Conservation (phyloP, 495 filamentous ascomycete genomes). For the Chaetomidium leptoderma region DNA sequence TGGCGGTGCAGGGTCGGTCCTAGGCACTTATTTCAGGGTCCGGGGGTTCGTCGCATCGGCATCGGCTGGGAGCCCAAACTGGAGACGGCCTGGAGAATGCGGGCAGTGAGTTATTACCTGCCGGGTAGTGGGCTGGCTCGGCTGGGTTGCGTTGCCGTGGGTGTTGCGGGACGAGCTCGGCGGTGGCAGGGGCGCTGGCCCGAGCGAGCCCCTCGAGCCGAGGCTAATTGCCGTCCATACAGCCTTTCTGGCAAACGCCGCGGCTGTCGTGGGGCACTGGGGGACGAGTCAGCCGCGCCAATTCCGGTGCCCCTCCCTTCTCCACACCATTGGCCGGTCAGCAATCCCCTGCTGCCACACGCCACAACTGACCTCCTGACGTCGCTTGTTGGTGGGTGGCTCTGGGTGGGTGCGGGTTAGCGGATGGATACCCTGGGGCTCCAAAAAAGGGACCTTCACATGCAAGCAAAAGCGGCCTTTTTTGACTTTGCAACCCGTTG, state of each 20-base stretch:
- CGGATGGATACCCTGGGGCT: constrained; percentile 13
- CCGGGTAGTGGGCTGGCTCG: not conserved
- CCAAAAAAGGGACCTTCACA: constrained; percentile 20
- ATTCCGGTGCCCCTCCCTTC: constrained; percentile 5
- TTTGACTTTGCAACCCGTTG: no score
- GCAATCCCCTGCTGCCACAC: constrained; percentile 8
- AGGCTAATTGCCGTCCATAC: constrained; percentile 34
- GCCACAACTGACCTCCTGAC: constrained; percentile 19
- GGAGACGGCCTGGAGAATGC: not conserved
- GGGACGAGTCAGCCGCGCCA: constrained; percentile 22
- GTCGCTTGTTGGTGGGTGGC: not conserved
- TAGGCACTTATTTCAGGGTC: constrained; percentile 15
- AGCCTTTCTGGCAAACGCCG: constrained; percentile 14
- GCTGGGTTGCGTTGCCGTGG: no score
- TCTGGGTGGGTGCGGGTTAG: constrained; percentile 23
- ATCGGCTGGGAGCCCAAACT: not conserved
- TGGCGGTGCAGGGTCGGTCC: constrained; percentile 14
- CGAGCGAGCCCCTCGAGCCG: constrained; percentile 33
- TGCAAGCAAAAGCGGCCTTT: constrained; percentile 6
- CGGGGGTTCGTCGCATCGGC: constrained; percentile 14
- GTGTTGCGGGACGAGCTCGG: not conserved
- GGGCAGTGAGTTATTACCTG: constrained; percentile 1
- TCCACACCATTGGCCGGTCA: constrained; percentile 5
- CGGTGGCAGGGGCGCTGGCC: constrained; percentile 19
- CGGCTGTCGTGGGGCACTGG: constrained; percentile 15